Evolutionary conservation across 306 rosid genomes (phyloP).

Genomic region (Sesbania bispinosa): DNA sequence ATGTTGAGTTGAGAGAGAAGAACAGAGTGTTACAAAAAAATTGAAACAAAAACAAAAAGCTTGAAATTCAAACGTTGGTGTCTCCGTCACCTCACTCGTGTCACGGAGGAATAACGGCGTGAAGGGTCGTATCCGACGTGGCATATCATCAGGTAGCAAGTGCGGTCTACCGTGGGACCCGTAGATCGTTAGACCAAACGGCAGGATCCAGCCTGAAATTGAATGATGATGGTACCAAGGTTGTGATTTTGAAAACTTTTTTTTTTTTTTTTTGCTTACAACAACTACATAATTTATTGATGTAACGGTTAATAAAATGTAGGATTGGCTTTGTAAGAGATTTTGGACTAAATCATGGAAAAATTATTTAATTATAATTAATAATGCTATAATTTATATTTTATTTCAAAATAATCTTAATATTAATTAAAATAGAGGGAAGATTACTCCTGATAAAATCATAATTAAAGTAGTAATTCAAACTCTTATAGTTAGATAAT

Average conservation of each 20-base stretch:
- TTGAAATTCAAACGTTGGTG: conserved; percentile 45
- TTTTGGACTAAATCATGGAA: too few relatives aligned
- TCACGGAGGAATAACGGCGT: conserved; percentile 25
- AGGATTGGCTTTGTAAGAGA: too few relatives aligned
- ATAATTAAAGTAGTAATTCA: too few relatives aligned
- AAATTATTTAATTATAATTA: too few relatives aligned
- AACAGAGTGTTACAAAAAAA: background rate
- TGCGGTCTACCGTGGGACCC: conserved; percentile 35
- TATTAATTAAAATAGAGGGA: too few relatives aligned
- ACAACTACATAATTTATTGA: too few relatives aligned
- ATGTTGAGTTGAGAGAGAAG: background rate
- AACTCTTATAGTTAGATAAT: too few relatives aligned
- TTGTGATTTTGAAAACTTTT: conserved; percentile 26
- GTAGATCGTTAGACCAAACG: conserved; percentile 26
- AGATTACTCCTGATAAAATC: too few relatives aligned
- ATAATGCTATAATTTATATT: too few relatives aligned
- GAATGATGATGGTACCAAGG: conserved; percentile 24
- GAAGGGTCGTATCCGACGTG: conserved; percentile 29
- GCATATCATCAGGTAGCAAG: conserved; percentile 1
- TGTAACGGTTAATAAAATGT: too few relatives aligned
- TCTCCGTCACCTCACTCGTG: conserved; percentile 24
- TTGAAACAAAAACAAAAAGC: background rate
- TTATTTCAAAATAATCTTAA: too few relatives aligned
- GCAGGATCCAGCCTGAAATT: conserved; percentile 38
- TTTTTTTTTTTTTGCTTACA: background rate